A percentile compares a stretch with the other conserved stretches of the same genome.
Evolutionary conservation across 2,329 filamentous ascomycete species (phyloP).

Genomic region (Elsinoe arachidis): DNA sequence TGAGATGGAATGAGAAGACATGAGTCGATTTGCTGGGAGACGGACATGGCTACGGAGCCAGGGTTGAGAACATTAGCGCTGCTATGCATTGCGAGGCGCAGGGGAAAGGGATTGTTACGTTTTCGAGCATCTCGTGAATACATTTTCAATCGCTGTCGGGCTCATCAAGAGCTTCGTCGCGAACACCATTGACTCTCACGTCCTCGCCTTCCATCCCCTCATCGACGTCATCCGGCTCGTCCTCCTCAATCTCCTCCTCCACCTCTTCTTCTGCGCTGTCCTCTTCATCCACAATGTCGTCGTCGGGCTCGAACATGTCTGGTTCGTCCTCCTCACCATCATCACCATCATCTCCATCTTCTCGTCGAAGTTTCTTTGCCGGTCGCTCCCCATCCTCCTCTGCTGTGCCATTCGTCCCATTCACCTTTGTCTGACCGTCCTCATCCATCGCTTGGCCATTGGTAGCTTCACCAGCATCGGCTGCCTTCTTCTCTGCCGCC

Average conservation of each 20-base stretch:
- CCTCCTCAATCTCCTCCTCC: slow-evolving; percentile 21
- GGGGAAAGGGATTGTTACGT: background rate
- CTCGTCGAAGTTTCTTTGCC: slow-evolving; percentile 43
- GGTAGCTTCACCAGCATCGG: slow-evolving; percentile 14
- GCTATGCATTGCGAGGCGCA: background rate
- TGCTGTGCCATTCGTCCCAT: slow-evolving; percentile 28
- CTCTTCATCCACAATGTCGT: slow-evolving; percentile 49
- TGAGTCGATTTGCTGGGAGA: too few relatives aligned
- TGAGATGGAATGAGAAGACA: too few relatives aligned
- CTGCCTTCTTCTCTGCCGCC: slow-evolving; percentile 50
- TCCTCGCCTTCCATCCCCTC: slow-evolving; percentile 60
- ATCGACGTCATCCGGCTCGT: slow-evolving; percentile 42
- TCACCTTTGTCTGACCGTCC: slow-evolving; percentile 20
- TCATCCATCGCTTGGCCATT: slow-evolving; percentile 17
- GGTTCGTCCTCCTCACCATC: slow-evolving; percentile 36
- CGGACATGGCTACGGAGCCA: background rate
- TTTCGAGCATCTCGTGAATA: background rate
- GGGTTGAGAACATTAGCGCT: background rate
- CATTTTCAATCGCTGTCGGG: slow-evolving; percentile 23
- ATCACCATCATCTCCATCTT: slow-evolving; percentile 39
- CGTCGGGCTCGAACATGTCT: slow-evolving; percentile 35
- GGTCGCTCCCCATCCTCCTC: slow-evolving; percentile 40
- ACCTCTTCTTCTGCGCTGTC: slow-evolving; percentile 21
- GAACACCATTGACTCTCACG: slow-evolving; percentile 49
- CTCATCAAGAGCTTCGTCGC: slow-evolving; percentile 29